Base-by-base conservation (phyloP, 139 green algal genomes). In the Chlamydomonas asymmetrica region DNA sequence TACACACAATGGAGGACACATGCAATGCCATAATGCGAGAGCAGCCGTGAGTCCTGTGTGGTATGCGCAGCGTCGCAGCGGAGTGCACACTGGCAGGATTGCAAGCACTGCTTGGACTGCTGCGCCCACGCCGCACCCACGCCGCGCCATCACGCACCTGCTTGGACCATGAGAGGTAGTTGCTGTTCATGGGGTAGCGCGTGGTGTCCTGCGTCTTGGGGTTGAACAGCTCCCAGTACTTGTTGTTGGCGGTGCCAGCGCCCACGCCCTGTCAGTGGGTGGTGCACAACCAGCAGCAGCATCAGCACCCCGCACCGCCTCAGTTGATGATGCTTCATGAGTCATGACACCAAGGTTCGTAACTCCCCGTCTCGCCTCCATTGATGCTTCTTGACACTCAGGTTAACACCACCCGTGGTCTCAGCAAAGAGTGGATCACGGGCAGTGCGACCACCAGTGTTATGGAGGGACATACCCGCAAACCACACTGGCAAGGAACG, bases 171-270 rank as follows among this genome's bases (percentile, higher is more conserved):
- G 74, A 65, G 50, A 85, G 45, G 45, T 76, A 81, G 4, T 8
- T 29, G 5, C 69, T 29, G 9, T 73, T 49, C 56, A 61, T 64
- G 54, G 61, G 52, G 52, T 40, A 66, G 22, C 7, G 45, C 45
- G 29, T 0, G 2, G 71, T 16, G 45, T 32, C 43, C 49, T 64
- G 63, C 32, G 52, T 66, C 9, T 23, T 16, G 2, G 63, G 69
- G 52, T 81, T 35, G 60, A 70, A 85, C 29, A 85, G 35, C 64
- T 85, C 80, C 63, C 76, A 85, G 40, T 79, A 73, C 9, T 63
- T 54, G 74, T 85, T 85, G 37, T 50, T 59, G 8, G 63, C 52
- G 2, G 80, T 75, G 52, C 80, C 80, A 5, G 79, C 79, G 25
- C 80, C 80, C 56, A 80, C 70, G 16, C 54, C 64, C 74, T 63